phyloP scores from a whole-genome alignment of 495 filamentous ascomycete species.

The Talaromyces ruber region DNA sequence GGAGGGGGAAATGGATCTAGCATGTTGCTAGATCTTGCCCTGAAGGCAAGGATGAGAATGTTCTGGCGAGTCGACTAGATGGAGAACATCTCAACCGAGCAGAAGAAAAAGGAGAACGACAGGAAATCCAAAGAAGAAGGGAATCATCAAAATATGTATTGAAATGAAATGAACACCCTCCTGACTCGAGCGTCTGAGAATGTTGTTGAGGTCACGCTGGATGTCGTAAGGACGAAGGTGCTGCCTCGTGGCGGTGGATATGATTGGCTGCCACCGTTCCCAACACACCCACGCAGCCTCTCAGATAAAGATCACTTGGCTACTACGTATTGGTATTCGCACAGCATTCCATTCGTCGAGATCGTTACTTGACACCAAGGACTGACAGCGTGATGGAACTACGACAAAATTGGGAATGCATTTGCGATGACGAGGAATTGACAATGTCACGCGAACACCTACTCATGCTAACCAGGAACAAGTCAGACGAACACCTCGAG shows the following conservation, averaged over 20 bases:
- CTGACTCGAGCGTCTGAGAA: not conserved
- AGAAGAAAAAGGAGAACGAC: not conserved
- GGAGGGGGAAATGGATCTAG: constrained; percentile 41
- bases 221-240: too few species aligned
- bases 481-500: not conserved
- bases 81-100: not conserved
- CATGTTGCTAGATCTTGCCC: constrained; percentile 25
- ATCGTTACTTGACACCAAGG: too few species aligned
- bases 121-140: not conserved
- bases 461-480: not conserved
- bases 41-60: not conserved
- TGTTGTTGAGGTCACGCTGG: not conserved
- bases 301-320: too few species aligned
- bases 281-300: too few species aligned
- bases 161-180: not conserved
- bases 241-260: too few species aligned
- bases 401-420: not conserved
- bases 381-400: not conserved
- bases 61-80: not conserved
- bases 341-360: too few species aligned
- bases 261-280: too few species aligned
- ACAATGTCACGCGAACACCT: not conserved
- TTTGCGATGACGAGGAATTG: not conserved
- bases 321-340: too few species aligned
- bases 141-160: not conserved